Percentiles rank a stretch among this genome's conserved stretches.
These are phyloP conservation scores for Backusella australiensis DNA, from an alignment of 192 early-diverging fungal genomes.

Conservation along the genomic window DNA sequence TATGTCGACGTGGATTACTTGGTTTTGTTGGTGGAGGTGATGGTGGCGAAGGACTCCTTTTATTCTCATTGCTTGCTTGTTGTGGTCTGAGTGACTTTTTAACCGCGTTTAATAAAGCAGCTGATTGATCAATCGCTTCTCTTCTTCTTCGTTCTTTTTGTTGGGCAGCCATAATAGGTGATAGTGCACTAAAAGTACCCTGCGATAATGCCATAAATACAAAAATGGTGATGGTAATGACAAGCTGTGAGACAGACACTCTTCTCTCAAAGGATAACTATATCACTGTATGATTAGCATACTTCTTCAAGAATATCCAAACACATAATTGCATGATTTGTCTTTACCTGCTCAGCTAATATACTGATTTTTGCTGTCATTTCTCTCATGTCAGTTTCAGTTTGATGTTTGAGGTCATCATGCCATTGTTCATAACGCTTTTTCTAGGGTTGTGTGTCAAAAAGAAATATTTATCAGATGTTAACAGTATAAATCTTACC, in stretches of 20 bases:
- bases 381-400: constrained; percentile 37
- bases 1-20: background rate
- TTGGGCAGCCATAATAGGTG: constrained; percentile 34
- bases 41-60: background rate
- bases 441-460: constrained; percentile 22
- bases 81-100: background rate
- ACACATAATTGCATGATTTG: background rate
- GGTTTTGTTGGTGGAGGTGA: background rate
- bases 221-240: constrained; percentile 33
- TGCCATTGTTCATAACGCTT: constrained; percentile 48
- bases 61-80: background rate
- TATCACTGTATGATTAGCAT: background rate
- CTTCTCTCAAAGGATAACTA: constrained; percentile 46
- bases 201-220: constrained; percentile 39
- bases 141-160: constrained; percentile 30
- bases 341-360: constrained; percentile 40
- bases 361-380: constrained; percentile 41
- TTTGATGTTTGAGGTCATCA: constrained; percentile 40
- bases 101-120: background rate
- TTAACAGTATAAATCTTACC: constrained; percentile 30
- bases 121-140: constrained; percentile 9
- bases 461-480: background rate
- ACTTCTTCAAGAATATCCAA: background rate
- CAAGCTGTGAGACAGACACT: constrained; percentile 35
- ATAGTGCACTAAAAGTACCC: constrained; percentile 35